phyloP scores from a whole-genome alignment of 2,329 filamentous ascomycete genomes.

The Cephalotrichum gorgonifer region DNA sequence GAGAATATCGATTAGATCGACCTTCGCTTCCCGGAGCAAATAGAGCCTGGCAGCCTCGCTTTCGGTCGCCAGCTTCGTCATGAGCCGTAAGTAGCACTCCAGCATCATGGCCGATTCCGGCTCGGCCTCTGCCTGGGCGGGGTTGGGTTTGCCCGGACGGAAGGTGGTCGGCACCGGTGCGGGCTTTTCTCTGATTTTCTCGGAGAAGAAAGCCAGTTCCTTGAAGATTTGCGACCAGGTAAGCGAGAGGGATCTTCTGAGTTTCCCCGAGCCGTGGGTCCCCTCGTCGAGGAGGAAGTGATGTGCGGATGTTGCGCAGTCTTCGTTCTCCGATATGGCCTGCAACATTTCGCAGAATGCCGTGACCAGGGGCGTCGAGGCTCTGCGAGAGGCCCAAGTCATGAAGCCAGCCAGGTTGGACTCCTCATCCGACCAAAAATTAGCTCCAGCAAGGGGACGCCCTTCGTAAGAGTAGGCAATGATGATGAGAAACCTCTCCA shows the following conservation, averaged over 20 bases:
- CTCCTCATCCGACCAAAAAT: slow-evolving; percentile 87
- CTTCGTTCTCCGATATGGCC: slow-evolving; percentile 71
- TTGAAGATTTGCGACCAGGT: slow-evolving; percentile 91
- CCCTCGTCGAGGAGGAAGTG: slow-evolving; percentile 84
- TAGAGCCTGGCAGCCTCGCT: slow-evolving; percentile 64
- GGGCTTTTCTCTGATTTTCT: slow-evolving; percentile 65
- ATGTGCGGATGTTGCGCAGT: slow-evolving; percentile 77
- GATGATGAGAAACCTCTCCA: slow-evolving; percentile 86
- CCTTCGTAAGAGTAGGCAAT: slow-evolving; percentile 88
- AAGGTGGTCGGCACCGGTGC: slow-evolving; percentile 29
- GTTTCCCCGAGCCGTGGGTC: slow-evolving; percentile 60
- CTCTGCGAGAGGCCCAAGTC: slow-evolving; percentile 90
- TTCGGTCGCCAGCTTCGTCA: slow-evolving; percentile 69
- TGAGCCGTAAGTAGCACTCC: slow-evolving; percentile 82
- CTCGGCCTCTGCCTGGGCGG: slow-evolving; percentile 66
- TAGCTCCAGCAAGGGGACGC: slow-evolving; percentile 71
- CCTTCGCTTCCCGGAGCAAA: slow-evolving; percentile 54
- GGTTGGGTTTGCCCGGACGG: slow-evolving; percentile 49
- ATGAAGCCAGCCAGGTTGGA: slow-evolving; percentile 91
- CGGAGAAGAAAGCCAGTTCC: slow-evolving; percentile 76
- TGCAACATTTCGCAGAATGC: slow-evolving; percentile 96
- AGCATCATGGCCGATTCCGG: slow-evolving; percentile 95
- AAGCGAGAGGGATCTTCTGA: slow-evolving; percentile 72
- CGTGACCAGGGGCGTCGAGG: slow-evolving; percentile 90
- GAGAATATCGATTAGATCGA: slow-evolving; percentile 63